Evolutionary conservation across 257 asterid genomes (phyloP).

Genomic region (Solanum lycopersicoides): DNA sequence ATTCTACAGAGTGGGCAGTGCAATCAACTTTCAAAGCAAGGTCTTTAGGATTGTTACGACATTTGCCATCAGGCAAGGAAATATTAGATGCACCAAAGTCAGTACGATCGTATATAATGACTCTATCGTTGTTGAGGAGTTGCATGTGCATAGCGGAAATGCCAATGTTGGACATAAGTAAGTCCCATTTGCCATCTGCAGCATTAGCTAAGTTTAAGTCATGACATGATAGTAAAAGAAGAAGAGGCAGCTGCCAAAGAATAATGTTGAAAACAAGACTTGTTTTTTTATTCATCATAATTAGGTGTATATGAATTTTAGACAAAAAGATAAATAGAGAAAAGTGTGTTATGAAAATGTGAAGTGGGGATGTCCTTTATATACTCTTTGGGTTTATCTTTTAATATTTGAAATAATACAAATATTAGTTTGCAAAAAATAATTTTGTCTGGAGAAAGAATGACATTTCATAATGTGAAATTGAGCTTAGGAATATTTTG

Average conservation of each 20-base stretch:
- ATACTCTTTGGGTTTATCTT: not conserved
- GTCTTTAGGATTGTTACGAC: conserved; percentile 25
- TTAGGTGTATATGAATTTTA: not conserved
- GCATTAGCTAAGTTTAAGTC: not conserved
- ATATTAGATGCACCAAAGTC: conserved; percentile 40
- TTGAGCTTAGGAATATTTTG: not conserved
- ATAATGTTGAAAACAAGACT: conserved; percentile 2
- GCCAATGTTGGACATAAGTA: conserved; percentile 24
- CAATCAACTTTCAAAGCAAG: conserved; percentile 14
- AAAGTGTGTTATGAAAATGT: not conserved
- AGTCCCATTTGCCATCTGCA: conserved; percentile 28
- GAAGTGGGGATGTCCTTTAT: not conserved
- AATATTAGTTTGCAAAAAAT: not conserved
- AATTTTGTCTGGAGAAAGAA: not conserved
- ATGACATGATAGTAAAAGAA: not conserved
- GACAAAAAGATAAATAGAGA: not conserved
- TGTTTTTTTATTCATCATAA: not conserved
- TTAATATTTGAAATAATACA: not conserved
- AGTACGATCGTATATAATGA: conserved; percentile 38
- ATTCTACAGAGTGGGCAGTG: conserved; percentile 50
- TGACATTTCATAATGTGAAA: not conserved
- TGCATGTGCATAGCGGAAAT: conserved; percentile 57
- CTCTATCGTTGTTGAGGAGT: conserved; percentile 38
- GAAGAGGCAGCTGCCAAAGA: not conserved
- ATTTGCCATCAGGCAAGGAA: conserved; percentile 21